A percentile compares a stretch with the other conserved stretches of the same genome.
These are phyloP conservation scores for Phlebopus sp. DNA, from an alignment of 1,284 basidiomycete genomes.

Conservation along the genomic window DNA sequence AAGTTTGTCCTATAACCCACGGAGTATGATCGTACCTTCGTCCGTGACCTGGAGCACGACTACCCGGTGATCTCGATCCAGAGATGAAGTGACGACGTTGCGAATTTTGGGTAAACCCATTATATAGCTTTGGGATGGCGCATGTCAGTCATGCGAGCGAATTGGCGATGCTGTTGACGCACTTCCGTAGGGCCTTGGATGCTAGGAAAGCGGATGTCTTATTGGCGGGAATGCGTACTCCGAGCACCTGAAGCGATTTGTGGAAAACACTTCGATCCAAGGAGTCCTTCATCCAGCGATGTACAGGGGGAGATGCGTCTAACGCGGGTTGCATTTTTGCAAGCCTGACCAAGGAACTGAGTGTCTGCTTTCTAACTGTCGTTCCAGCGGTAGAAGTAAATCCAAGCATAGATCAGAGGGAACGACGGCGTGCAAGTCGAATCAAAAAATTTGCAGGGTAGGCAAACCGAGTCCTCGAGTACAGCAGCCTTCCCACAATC, in stretches of 20 bases:
- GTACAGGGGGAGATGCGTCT: constrained; percentile 56
- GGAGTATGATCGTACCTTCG: constrained; percentile 47
- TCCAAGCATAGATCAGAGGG: constrained; percentile 15
- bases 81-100: constrained; percentile 53
- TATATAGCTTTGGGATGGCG: constrained; percentile 37
- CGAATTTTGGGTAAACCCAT: constrained; percentile 68
- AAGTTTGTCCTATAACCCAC: constrained; percentile 15
- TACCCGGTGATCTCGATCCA: constrained; percentile 49
- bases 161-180: constrained; percentile 19
- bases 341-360: constrained; percentile 6
- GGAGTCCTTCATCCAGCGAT: constrained; percentile 40
- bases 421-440: neutral
- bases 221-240: constrained; percentile 57
- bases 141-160: neutral
- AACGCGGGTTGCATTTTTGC: constrained; percentile 30
- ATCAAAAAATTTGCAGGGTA: neutral
- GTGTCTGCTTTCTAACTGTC: constrained; percentile 6
- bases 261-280: constrained; percentile 67
- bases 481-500: too few relatives aligned
- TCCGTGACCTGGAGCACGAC: constrained; percentile 59
- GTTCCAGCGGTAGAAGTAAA: constrained; percentile 10
- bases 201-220: constrained; percentile 57
- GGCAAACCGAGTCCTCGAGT: neutral
- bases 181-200: constrained; percentile 58
- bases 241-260: constrained; percentile 64